Base-by-base conservation (phyloP, 169 alveolate genomes). In the Theileria parva region DNA sequence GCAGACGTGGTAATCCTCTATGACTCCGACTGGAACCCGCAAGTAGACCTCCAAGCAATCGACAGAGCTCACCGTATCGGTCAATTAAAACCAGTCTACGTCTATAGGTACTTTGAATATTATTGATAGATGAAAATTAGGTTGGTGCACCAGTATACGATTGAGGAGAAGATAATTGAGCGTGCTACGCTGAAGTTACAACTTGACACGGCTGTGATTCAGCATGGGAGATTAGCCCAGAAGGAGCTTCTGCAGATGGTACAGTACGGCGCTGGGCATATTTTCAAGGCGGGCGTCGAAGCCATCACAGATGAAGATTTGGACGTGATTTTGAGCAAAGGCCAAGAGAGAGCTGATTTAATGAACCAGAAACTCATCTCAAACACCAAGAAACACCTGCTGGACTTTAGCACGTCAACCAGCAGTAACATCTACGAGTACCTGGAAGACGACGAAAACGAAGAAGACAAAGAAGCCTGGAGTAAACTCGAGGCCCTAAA, bases 1-100 rank as follows among this genome's bases (percentile, higher is more conserved):
- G 99, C 99, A 13, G 98, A 96, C 89, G 97, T 97, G 32, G 99
- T 97, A 21, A 94, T 97, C 50, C 86, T 97, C n/a, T 97, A 95
- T 87, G 99, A 97, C 79, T 93, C 98, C n/a, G 99, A 97, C 85
- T 97, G 98, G 97, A 97, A 97, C 77, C 99, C 99, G 6, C 97
- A 97, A 85, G 96, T 95, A 72, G 99, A 97, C 83, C 92, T 97
- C 17, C 97, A 97, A 77, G 99, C 99, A 27, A 95, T 96, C 95
- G 99, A 96, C 81, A 88, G 99, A 75, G 99, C 99, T 25, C 99
- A 97, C 86, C 91, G 99, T 77, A 98, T 98, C 57, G 99, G 99
- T 12, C 99, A 98, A 86, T 95, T 95, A 69, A 97, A 95, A 78
- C 92, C 97, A 34, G 99, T 98, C 11, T 92, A 94, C 77, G 99